Evolutionary conservation across 768 basidiomycete genomes (phyloP).

Genomic region (Russula ochroleuca): DNA sequence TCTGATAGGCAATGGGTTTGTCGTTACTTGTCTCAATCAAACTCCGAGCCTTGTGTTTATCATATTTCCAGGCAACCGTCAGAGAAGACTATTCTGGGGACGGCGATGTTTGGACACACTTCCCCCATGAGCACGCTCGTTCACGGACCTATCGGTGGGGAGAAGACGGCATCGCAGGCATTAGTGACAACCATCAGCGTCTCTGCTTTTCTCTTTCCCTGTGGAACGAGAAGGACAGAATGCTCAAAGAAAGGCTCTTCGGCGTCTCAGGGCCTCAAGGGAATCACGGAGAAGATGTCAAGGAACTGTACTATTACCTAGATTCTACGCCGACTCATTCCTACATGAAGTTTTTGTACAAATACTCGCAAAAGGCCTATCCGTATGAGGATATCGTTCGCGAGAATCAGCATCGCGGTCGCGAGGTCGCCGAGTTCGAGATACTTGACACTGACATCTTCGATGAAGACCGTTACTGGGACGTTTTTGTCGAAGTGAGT

Average conservation of each 20-base stretch:
- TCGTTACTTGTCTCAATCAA: neutral
- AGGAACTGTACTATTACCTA: constrained; percentile 97
- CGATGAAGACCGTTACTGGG: constrained; percentile 95
- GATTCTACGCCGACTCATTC: constrained; percentile 99
- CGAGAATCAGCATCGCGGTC: constrained; percentile 75
- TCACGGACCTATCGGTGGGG: constrained; percentile 98
- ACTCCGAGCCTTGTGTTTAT: constrained; percentile 21
- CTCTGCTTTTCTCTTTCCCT: constrained; percentile 86
- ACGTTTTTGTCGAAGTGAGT: constrained; percentile 92
- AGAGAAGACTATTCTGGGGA: constrained; percentile 97
- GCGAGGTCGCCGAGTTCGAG: constrained; percentile 90
- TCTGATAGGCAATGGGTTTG: constrained; percentile 96
- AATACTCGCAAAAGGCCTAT: constrained; percentile 89
- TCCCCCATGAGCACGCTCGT: constrained; percentile 89
- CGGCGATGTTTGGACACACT: constrained; percentile 94
- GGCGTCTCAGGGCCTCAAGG: constrained; percentile 97
- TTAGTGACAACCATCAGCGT: constrained; percentile 95
- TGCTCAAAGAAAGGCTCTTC: constrained; percentile 94
- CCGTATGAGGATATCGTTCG: constrained; percentile 92
- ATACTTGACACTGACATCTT: constrained; percentile 89
- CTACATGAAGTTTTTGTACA: constrained; percentile 99
- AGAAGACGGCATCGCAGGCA: constrained; percentile 95
- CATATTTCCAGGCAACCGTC: constrained; percentile 74
- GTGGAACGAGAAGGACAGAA: constrained; percentile 93
- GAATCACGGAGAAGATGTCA: constrained; percentile 99